Percentiles rank a stretch among this genome's conserved stretches.
phyloP scores from a whole-genome alignment of 2,329 filamentous ascomycete species.

The Colletotrichum ledebouriae region DNA sequence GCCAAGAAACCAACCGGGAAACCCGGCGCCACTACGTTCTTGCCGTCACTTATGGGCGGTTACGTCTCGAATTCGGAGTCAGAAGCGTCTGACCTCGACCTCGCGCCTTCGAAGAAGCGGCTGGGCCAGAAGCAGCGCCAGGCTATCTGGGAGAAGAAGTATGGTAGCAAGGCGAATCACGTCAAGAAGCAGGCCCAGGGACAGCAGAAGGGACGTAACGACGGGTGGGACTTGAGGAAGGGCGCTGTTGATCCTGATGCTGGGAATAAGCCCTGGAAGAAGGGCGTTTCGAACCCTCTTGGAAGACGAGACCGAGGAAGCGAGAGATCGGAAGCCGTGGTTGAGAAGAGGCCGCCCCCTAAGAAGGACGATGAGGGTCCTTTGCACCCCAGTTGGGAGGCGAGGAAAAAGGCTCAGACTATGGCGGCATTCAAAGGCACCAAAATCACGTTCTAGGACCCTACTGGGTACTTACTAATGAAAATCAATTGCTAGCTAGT shows the following conservation, averaged over 20 bases:
- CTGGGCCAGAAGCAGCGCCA: slow-evolving; percentile 83
- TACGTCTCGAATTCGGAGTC: slow-evolving; percentile 84
- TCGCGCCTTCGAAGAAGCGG: slow-evolving; percentile 77
- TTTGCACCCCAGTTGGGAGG: slow-evolving; percentile 76
- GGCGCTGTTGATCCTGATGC: slow-evolving; percentile 67
- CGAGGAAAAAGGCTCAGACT: slow-evolving; percentile 68
- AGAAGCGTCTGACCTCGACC: slow-evolving; percentile 73
- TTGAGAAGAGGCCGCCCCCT: slow-evolving; percentile 50
- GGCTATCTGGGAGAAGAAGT: slow-evolving; percentile 86
- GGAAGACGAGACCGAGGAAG: slow-evolving; percentile 40
- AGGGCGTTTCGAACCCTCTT: slow-evolving; percentile 58
- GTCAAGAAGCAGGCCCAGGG: slow-evolving; percentile 57
- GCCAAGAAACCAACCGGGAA: slow-evolving; percentile 32
- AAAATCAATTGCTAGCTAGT: slow-evolving; percentile 15
- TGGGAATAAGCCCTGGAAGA: slow-evolving; percentile 65
- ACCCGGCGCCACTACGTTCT: slow-evolving; percentile 68
- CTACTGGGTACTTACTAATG: background rate
- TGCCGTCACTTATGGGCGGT: slow-evolving; percentile 82
- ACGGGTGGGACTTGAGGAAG: slow-evolving; percentile 70
- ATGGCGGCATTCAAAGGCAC: slow-evolving; percentile 67
- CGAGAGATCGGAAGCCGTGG: slow-evolving; percentile 49
- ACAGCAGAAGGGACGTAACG: slow-evolving; percentile 55
- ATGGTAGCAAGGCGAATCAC: slow-evolving; percentile 78
- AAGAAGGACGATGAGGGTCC: slow-evolving; percentile 64
- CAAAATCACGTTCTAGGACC: slow-evolving; percentile 58